Conservation (phyloP, 2,329 filamentous ascomycete species). For the Alternaria sp. region DNA sequence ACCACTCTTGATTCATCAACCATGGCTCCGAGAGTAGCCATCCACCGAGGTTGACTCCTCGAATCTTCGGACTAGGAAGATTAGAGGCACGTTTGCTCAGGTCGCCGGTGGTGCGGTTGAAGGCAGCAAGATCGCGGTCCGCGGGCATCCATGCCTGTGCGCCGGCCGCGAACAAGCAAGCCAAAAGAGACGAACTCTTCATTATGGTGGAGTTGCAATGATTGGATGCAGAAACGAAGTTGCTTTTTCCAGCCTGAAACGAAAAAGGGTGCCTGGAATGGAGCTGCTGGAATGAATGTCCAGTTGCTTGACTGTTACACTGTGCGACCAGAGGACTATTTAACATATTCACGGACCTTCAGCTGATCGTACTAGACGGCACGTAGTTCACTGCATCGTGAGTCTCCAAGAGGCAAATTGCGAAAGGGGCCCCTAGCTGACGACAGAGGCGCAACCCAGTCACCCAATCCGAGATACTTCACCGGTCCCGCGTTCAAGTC, state of each 20-base stretch:
- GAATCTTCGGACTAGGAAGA: constrained; percentile 51
- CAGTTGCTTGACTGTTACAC: background rate
- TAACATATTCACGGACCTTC: background rate
- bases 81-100: background rate
- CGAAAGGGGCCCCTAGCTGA: background rate
- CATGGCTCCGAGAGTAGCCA: constrained; percentile 63
- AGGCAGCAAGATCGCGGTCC: constrained; percentile 8
- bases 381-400: background rate
- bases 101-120: constrained; percentile 8
- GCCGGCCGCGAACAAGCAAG: constrained; percentile 8
- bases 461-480: background rate
- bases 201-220: background rate
- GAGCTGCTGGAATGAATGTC: background rate
- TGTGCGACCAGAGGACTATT: background rate
- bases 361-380: background rate
- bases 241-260: background rate
- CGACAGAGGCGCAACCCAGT: background rate
- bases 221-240: background rate
- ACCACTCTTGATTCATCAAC: constrained; percentile 58
- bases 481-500: background rate
- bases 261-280: background rate
- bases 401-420: background rate
- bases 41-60: constrained; percentile 62
- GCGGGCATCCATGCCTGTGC: constrained; percentile 11
- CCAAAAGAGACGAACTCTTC: background rate